These are phyloP conservation scores for Plenodomus biglobosus DNA, from an alignment of 2,329 filamentous ascomycete species.

Conservation along the genomic window DNA sequence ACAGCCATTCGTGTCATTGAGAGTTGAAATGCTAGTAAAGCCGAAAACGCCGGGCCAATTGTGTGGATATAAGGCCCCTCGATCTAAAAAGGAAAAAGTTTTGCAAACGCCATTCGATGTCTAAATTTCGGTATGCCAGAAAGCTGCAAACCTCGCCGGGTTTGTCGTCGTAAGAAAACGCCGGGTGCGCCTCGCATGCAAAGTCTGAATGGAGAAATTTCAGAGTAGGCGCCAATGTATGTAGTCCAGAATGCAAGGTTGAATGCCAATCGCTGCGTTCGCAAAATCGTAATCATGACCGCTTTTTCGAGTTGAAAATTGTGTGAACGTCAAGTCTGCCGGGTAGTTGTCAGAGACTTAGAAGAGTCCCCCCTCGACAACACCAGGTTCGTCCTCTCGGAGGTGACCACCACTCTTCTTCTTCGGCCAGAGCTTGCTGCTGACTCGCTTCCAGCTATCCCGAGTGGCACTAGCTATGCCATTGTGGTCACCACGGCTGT, in stretches of 20 bases:
- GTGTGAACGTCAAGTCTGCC: conserved; percentile 2
- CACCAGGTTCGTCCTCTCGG: conserved; percentile 41
- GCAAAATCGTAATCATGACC: conserved; percentile 38
- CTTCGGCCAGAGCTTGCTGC: conserved; percentile 46
- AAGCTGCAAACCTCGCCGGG: conserved; percentile 29
- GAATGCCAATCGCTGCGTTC: conserved; percentile 38
- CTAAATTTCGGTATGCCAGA: conserved; percentile 19
- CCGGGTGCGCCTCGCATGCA: conserved; percentile 39
- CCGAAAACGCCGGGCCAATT: conserved; percentile 18
- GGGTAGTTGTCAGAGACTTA: conserved; percentile 10
- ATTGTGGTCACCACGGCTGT: conserved; percentile 43
- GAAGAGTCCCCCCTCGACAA: conserved; percentile 42
- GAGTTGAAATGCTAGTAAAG: conserved; percentile 19
- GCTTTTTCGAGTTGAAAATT: conserved; percentile 9
- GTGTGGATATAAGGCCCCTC: conserved; percentile 16
- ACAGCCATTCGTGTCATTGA: conserved; percentile 17
- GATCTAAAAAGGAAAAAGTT: conserved; percentile 8
- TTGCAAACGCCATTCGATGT: conserved; percentile 30
- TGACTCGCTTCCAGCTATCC: conserved; percentile 46
- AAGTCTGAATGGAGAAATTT: conserved; percentile 17
- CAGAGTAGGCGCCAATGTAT: conserved; percentile 33
- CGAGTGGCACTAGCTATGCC: conserved; percentile 40
- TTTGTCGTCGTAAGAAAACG: conserved; percentile 21
- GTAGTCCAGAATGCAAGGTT: conserved; percentile 39
- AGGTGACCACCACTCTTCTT: conserved; percentile 43